These are phyloP conservation scores for Coniferiporia weirii DNA, from an alignment of 1,284 basidiomycete species.

Conservation along the genomic window DNA sequence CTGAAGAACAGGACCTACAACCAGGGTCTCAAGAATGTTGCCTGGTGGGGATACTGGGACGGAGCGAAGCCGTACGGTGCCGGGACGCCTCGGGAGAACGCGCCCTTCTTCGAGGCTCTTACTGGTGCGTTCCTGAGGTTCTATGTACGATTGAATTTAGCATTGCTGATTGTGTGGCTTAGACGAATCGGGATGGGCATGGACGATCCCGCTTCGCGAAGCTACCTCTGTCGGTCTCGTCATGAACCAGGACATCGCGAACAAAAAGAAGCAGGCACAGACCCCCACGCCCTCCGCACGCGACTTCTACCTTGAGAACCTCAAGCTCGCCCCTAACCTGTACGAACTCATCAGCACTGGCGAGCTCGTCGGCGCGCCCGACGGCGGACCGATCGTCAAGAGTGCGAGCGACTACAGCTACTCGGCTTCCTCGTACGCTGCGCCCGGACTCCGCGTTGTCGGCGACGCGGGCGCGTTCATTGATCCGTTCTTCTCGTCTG, in stretches of 20 bases:
- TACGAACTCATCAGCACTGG: constrained; percentile 43
- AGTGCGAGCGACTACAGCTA: constrained; percentile 65
- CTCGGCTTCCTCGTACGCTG: constrained; percentile 58
- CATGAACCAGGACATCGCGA: constrained; percentile 52
- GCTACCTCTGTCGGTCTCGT: constrained; percentile 67
- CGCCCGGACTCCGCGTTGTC: constrained; percentile 52
- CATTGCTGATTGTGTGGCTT: constrained; percentile 15
- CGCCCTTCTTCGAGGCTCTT: constrained; percentile 59
- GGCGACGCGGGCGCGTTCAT: constrained; percentile 76
- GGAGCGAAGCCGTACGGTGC: constrained; percentile 47
- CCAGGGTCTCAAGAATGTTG: constrained; percentile 62
- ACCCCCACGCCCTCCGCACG: constrained; percentile 20
- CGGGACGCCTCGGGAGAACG: constrained; percentile 49
- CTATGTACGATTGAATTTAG: too few species aligned
- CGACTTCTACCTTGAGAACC: constrained; percentile 35
- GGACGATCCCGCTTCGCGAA: constrained; percentile 71
- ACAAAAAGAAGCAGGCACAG: constrained; percentile 30
- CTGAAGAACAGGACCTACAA: constrained; percentile 66
- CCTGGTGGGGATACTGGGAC: constrained; percentile 72
- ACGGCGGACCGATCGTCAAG: constrained; percentile 27
- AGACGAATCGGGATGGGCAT: constrained; percentile 71
- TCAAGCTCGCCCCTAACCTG: constrained; percentile 46
- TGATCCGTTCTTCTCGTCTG: constrained; percentile 45
- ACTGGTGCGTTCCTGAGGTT: constrained; percentile 21
- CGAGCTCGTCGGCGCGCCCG: constrained; percentile 27